phyloP scores from a whole-genome alignment of 148 eudicot species.

The Persicaria maculosa region DNA sequence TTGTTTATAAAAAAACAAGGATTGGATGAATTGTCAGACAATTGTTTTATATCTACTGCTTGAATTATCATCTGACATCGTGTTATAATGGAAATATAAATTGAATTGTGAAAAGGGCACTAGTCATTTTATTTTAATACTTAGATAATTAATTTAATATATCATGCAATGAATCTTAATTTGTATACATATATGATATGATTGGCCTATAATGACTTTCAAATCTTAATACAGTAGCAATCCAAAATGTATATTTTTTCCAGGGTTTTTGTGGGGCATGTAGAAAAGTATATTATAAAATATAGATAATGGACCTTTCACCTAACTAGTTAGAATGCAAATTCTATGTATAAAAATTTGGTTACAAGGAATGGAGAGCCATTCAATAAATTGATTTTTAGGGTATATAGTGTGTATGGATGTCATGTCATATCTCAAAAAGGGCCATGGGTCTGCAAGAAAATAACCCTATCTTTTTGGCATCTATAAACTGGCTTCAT shows the following conservation, averaged over 20 bases:
- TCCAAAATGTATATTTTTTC: background rate
- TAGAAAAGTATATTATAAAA: background rate
- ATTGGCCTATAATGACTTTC: background rate
- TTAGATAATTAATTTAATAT: too few relatives aligned
- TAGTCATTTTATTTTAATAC: too few relatives aligned
- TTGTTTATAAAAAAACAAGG: too few relatives aligned
- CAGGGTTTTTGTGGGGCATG: conserved; percentile 3
- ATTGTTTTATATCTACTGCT: too few relatives aligned
- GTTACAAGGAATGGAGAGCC: background rate
- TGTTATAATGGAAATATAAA: too few relatives aligned
- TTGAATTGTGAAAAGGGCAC: too few relatives aligned
- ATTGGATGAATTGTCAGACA: too few relatives aligned
- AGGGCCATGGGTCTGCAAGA: background rate
- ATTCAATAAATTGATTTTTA: conserved; percentile 4
- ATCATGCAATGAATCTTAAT: background rate
- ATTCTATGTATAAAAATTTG: background rate
- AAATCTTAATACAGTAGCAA: background rate
- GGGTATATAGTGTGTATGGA: background rate
- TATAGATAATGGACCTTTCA: background rate
- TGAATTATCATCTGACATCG: too few relatives aligned
- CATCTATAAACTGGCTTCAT: background rate
- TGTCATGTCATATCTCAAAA: background rate
- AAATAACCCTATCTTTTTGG: conserved; percentile 1
- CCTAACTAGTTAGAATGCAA: conserved; percentile 6
- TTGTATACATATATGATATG: conserved; percentile 1